Conservation (phyloP, 179 eudicot species). For the Silene coronaria region DNA sequence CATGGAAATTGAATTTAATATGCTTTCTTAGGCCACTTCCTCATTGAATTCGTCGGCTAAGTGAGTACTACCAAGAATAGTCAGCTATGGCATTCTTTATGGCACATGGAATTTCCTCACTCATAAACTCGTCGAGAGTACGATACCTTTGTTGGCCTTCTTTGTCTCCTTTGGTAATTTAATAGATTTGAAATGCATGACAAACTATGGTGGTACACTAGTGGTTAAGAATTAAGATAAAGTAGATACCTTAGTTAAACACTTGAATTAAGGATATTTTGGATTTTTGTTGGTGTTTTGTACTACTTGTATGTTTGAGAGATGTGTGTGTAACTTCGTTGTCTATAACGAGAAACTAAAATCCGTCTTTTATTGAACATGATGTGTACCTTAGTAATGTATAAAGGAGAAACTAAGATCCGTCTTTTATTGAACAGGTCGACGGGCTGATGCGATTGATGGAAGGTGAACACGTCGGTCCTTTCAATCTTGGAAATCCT, state of each 20-base stretch:
- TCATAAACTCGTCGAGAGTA: not conserved
- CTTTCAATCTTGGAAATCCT: constrained; percentile 61
- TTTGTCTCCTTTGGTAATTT: not conserved
- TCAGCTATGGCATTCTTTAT: constrained; percentile 6
- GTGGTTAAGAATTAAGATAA: not conserved
- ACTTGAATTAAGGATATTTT: not conserved
- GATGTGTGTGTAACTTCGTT: not conserved
- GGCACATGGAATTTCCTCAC: constrained; percentile 15
- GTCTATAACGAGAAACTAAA: too few relatives aligned
- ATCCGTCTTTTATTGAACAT: too few relatives aligned
- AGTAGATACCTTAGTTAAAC: not conserved
- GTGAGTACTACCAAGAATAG: not conserved
- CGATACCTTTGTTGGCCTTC: not conserved
- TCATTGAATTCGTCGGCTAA: not conserved
- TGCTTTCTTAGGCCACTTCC: constrained; percentile 2
- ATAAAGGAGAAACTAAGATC: not conserved
- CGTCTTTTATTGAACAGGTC: constrained; percentile 30
- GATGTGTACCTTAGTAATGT: too few relatives aligned
- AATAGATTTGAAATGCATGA: not conserved
- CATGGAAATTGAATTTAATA: not conserved
- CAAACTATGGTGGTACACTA: not conserved
- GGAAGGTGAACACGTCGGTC: constrained; percentile 70
- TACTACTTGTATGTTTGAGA: not conserved
- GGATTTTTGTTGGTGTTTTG: not conserved
- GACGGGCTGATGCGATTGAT: constrained; percentile 59